A percentile compares a stretch with the other conserved stretches of the same genome.
phyloP scores from a whole-genome alignment of 768 basidiomycete genomes.

The Tulasnella sp. region DNA sequence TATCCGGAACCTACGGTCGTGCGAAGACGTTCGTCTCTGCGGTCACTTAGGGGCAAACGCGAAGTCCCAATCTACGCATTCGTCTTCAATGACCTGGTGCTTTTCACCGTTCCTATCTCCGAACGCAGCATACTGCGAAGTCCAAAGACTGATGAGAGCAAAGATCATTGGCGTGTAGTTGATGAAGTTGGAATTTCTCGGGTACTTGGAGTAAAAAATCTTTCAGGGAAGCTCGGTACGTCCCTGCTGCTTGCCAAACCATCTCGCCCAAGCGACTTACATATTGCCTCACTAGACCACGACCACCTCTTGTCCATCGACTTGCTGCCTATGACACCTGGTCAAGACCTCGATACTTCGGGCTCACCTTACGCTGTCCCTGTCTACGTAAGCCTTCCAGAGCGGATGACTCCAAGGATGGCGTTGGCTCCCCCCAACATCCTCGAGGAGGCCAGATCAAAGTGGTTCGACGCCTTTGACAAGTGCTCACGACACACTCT shows the following conservation, averaged over 20 bases:
- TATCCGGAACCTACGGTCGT: background rate
- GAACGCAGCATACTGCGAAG: slow-evolving; percentile 33
- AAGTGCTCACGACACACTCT: slow-evolving; percentile 50
- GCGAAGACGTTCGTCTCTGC: slow-evolving; percentile 19
- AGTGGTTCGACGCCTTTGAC: slow-evolving; percentile 54
- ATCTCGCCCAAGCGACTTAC: background rate
- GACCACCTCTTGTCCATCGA: slow-evolving; percentile 46
- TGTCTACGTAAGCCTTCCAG: slow-evolving; percentile 38
- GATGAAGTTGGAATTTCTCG: slow-evolving; percentile 47
- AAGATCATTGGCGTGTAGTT: slow-evolving; percentile 43
- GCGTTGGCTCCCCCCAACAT: slow-evolving; percentile 23
- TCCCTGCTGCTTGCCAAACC: background rate
- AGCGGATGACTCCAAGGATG: slow-evolving; percentile 28
- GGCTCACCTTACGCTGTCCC: slow-evolving; percentile 37
- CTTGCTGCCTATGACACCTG: slow-evolving; percentile 44
- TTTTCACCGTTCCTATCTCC: slow-evolving; percentile 48
- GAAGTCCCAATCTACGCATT: slow-evolving; percentile 39
- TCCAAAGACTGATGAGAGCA: slow-evolving; percentile 24
- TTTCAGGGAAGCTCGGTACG: slow-evolving; percentile 36
- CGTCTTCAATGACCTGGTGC: slow-evolving; percentile 65
- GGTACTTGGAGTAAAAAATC: slow-evolving; percentile 47
- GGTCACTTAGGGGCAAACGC: slow-evolving; percentile 14
- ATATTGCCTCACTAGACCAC: slow-evolving; percentile 30
- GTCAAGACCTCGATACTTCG: slow-evolving; percentile 35
- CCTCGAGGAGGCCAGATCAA: slow-evolving; percentile 34